phyloP scores from a whole-genome alignment of 805 yeast species.

The Blastobotrys parvus region DNA sequence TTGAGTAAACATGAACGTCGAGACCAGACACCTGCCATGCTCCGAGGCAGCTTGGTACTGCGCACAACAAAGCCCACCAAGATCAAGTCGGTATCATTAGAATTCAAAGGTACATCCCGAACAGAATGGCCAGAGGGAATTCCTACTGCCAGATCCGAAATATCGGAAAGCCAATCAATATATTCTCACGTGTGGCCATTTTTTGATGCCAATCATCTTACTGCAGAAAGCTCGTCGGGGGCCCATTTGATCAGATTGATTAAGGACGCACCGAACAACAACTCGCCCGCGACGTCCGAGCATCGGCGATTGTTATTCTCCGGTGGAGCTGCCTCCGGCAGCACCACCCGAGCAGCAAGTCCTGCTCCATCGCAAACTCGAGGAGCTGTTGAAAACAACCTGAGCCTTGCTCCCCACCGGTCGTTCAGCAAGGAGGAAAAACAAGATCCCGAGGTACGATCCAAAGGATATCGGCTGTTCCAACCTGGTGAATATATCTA shows the following conservation, averaged over 20 bases:
- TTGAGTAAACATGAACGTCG: conserved; percentile 50
- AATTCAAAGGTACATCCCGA: conserved; percentile 57
- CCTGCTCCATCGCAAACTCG: background rate
- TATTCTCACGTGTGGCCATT: conserved; percentile 89
- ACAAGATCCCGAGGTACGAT: conserved; percentile 15
- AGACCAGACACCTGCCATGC: conserved; percentile 35
- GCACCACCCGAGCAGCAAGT: background rate
- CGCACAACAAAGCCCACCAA: conserved; percentile 64
- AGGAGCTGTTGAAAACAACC: background rate
- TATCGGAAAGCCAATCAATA: conserved; percentile 54
- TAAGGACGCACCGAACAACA: conserved; percentile 18
- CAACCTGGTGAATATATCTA: conserved; percentile 87
- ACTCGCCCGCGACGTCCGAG: conserved; percentile 15
- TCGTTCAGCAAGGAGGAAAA: conserved; percentile 20
- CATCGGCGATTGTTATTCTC: no score
- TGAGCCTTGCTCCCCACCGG: conserved; percentile 21
- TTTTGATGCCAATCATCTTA: conserved; percentile 38
- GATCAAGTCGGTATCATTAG: conserved; percentile 53
- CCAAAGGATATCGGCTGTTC: conserved; percentile 42
- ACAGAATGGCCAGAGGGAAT: conserved; percentile 98
- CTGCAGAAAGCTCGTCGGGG: conserved; percentile 35
- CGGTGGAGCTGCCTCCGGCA: background rate
- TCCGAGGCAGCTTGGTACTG: conserved; percentile 70
- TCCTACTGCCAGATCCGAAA: conserved; percentile 74
- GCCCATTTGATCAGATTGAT: conserved; percentile 31